Evolutionary conservation across 2,329 filamentous ascomycete genomes (phyloP).

Genomic region (Phoma sp.): DNA sequence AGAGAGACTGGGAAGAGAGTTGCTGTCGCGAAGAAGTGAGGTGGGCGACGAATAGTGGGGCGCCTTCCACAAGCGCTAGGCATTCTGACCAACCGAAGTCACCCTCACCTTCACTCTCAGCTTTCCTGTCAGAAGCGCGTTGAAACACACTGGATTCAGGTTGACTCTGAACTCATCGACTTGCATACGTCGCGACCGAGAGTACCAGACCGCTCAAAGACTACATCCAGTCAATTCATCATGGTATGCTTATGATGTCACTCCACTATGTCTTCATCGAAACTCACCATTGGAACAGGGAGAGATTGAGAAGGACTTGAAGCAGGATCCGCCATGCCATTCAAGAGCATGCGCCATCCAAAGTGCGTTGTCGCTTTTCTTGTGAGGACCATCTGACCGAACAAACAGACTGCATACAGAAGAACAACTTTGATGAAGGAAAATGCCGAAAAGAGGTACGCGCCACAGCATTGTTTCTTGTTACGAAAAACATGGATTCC

Average conservation of each 20-base stretch:
- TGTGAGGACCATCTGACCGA: background rate
- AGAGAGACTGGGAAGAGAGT: slow-evolving; percentile 30
- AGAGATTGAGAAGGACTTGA: slow-evolving; percentile 72
- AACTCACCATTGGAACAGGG: slow-evolving; percentile 36
- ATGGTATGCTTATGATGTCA: slow-evolving; percentile 44
- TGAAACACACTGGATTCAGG: background rate
- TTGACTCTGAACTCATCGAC: background rate
- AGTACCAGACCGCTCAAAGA: background rate
- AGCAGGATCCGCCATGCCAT: slow-evolving; percentile 81
- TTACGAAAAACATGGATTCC: background rate
- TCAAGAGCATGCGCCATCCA: slow-evolving; percentile 90
- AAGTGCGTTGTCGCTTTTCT: slow-evolving; percentile 58
- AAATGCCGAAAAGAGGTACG: slow-evolving; percentile 71
- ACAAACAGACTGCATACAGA: slow-evolving; percentile 76
- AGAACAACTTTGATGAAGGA: slow-evolving; percentile 83
- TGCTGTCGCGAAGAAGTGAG: slow-evolving; percentile 27
- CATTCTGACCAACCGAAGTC: slow-evolving; percentile 19
- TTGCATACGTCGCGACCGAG: background rate
- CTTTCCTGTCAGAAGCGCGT: background rate
- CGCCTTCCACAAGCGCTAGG: slow-evolving; percentile 27
- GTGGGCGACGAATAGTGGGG: slow-evolving; percentile 38
- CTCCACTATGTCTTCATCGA: background rate
- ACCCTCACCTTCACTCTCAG: slow-evolving; percentile 14
- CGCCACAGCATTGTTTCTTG: background rate
- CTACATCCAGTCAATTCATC: background rate